A percentile compares a stretch with the other conserved stretches of the same genome.
Conservation (phyloP, 768 basidiomycete species). For the Suillus hirtellus region DNA sequence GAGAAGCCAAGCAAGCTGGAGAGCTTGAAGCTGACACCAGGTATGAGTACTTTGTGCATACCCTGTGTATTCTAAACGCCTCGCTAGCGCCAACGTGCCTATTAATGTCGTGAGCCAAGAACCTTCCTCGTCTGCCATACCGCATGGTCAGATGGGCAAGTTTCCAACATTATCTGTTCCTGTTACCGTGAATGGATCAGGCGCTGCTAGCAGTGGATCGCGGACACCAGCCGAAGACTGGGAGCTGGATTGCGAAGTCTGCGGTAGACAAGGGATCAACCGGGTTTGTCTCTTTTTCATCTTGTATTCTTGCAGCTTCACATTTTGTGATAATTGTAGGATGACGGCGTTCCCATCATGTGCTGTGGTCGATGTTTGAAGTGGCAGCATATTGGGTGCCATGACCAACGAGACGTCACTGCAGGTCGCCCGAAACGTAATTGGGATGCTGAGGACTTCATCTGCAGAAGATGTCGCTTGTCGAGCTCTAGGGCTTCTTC, state of each 20-base stretch:
- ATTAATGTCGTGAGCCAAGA: conserved; percentile 8
- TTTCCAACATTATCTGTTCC: conserved; percentile 5
- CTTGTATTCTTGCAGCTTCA: conserved; percentile 9
- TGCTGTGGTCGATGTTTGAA: conserved; percentile 79
- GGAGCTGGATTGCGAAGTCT: conserved; percentile 90
- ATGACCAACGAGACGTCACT: conserved; percentile 67
- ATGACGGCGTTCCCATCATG: conserved; percentile 77
- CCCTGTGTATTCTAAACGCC: conserved; percentile 17
- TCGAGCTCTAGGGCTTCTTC: conserved; percentile 16
- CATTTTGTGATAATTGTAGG: conserved; percentile 43
- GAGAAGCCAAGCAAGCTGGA: conserved; percentile 31
- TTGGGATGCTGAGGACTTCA: conserved; percentile 86
- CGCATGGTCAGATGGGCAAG: conserved; percentile 11
- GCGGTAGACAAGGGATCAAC: conserved; percentile 70
- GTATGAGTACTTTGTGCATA: conserved; percentile 16
- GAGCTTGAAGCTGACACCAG: conserved; percentile 12
- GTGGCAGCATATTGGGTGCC: conserved; percentile 91
- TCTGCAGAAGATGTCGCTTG: conserved; percentile 60
- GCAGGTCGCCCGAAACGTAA: conserved; percentile 69
- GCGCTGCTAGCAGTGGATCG: conserved; percentile 38
- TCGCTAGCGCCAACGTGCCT: conserved; percentile 16
- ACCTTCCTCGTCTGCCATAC: not conserved
- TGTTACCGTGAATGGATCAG: conserved; percentile 25
- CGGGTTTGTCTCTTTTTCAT: conserved; percentile 46
- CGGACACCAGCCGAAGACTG: conserved; percentile 68